A percentile compares a stretch with the other conserved stretches of the same genome.
phyloP scores from a whole-genome alignment of 148 eudicot species.

The Rhododendron molle region DNA sequence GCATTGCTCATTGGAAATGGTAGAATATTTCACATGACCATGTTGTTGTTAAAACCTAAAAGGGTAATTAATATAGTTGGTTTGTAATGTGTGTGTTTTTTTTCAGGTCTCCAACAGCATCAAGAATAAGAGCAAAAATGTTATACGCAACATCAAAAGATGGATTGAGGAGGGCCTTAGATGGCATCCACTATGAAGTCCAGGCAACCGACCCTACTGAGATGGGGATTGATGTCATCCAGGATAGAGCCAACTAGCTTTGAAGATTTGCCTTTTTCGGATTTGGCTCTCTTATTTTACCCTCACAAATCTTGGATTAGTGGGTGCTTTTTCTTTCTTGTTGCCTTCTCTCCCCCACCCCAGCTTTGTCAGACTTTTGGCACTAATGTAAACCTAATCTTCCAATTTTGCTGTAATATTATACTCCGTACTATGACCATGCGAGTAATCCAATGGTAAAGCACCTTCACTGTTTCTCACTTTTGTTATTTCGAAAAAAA shows the following conservation, averaged over 20 bases:
- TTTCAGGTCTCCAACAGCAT: conserved; percentile 81
- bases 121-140: conserved; percentile 86
- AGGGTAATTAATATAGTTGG: neutral
- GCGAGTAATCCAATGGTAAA: neutral
- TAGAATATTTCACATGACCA: no score
- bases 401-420: neutral
- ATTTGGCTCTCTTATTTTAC: neutral
- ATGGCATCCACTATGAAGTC: conserved; percentile 82
- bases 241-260: conserved; percentile 63
- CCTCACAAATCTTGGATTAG: neutral
- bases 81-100: neutral
- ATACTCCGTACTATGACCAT: neutral
- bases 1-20: neutral
- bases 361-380: neutral
- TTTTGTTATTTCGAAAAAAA: neutral
- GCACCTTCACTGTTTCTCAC: neutral
- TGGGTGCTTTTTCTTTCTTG: neutral
- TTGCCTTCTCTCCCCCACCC: neutral
- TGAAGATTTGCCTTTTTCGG: neutral
- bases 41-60: no score
- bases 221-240: conserved; percentile 87
- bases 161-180: conserved; percentile 82
- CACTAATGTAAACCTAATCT: neutral
- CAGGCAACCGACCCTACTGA: conserved; percentile 96
- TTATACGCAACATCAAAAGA: conserved; percentile 91